Percentiles rank a stretch among this genome's conserved stretches.
Evolutionary conservation across 352 stramenopile species (phyloP).

Genomic region (Phytophthora agathidicida): DNA sequence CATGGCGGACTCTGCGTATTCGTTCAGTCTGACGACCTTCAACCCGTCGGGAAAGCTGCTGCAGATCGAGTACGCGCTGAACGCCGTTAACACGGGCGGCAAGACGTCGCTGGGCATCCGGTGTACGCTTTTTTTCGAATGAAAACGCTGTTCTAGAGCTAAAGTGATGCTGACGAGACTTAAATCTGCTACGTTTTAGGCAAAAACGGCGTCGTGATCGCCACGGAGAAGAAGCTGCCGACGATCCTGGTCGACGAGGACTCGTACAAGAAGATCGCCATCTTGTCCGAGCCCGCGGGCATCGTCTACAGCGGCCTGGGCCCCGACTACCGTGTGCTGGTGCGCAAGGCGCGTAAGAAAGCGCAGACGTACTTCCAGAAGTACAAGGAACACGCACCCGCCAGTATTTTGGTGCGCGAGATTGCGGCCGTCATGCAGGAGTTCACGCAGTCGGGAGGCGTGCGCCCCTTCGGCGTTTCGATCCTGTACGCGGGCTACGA

Average conservation of each 20-base stretch:
- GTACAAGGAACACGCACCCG: conserved; percentile 95
- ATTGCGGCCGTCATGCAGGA: conserved; percentile 99
- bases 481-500: conserved; percentile 98
- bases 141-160: neutral
- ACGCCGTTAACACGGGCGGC: conserved; percentile 97
- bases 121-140: conserved; percentile 50
- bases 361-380: conserved; percentile 96
- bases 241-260: conserved; percentile 96
- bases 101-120: conserved; percentile 98
- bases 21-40: conserved; percentile 99
- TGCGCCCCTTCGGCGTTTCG: conserved; percentile 98
- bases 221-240: conserved; percentile 98
- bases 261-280: conserved; percentile 97
- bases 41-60: conserved; percentile 98
- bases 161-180: neutral
- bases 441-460: conserved; percentile 97
- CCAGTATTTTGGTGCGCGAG: conserved; percentile 96
- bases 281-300: conserved; percentile 90
- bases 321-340: conserved; percentile 98
- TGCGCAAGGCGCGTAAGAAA: conserved; percentile 96
- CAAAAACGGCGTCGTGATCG: conserved; percentile 99
- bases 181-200: conserved; percentile 56
- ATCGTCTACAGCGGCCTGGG: conserved; percentile 98
- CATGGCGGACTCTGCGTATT: conserved; percentile 98
- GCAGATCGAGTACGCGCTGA: conserved; percentile 99